Percentiles rank a stretch among this genome's conserved stretches.
Evolutionary conservation across 1,284 basidiomycete genomes (phyloP).

Genomic region (Moniliella sp.): DNA sequence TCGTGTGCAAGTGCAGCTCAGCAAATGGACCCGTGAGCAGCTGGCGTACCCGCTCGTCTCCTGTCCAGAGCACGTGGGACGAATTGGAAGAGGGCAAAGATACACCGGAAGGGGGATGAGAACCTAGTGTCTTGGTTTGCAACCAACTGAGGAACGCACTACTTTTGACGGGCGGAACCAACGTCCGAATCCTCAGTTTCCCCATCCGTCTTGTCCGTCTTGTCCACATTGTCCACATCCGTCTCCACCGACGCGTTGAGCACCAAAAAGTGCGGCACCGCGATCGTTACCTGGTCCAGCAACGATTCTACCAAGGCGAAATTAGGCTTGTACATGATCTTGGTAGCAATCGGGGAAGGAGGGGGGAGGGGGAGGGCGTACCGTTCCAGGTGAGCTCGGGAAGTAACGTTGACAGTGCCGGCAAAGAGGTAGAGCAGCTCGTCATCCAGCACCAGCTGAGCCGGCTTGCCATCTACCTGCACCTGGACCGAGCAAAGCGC

Average conservation of each 20-base stretch:
- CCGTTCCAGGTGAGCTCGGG: not conserved
- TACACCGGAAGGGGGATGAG: not conserved
- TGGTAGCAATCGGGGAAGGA: not conserved
- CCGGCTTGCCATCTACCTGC: conserved; percentile 17
- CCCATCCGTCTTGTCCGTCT: conserved; percentile 4
- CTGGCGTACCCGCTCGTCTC: conserved; percentile 3
- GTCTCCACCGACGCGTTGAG: not conserved
- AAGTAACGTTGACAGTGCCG: not conserved
- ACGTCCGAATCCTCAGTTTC: conserved; percentile 1
- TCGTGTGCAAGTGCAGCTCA: conserved; percentile 15
- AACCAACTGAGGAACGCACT: conserved; percentile 3
- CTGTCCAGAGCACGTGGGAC: too few species aligned
- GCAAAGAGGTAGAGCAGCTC: conserved; percentile 15
- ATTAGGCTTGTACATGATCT: not conserved
- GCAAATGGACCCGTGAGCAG: conserved; percentile 16
- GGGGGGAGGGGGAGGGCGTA: not conserved
- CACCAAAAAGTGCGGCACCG: too few species aligned
- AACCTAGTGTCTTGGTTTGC: not conserved
- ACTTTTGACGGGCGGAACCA: not conserved
- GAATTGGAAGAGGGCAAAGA: not conserved
- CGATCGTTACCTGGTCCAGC: not conserved
- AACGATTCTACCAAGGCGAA: not conserved
- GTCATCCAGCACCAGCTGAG: conserved; percentile 12
- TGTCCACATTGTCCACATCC: conserved; percentile 5
- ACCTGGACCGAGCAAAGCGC: conserved; percentile 9